phyloP scores from a whole-genome alignment of 2,329 filamentous ascomycete species.

The Alternaria arborescens region DNA sequence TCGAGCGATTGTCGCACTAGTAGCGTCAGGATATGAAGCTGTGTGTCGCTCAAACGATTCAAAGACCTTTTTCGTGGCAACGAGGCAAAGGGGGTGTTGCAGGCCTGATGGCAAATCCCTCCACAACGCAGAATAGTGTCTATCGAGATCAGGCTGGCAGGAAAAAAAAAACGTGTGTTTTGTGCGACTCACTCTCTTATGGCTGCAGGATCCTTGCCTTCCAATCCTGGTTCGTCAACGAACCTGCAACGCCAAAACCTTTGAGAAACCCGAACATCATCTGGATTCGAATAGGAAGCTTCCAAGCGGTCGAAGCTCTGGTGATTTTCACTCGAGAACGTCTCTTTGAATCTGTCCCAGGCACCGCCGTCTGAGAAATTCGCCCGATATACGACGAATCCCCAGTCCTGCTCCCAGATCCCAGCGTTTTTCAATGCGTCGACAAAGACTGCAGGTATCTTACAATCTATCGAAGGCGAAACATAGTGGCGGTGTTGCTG shows the following conservation, averaged over 20 bases:
- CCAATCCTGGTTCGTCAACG: neutral
- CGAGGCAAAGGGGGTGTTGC: neutral
- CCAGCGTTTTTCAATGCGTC: neutral
- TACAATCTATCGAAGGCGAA: neutral
- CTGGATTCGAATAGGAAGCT: neutral
- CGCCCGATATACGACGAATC: too few species aligned
- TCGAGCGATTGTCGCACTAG: too few species aligned
- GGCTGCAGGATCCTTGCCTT: neutral
- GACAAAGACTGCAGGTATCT: neutral
- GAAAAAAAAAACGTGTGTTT: neutral
- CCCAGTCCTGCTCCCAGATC: neutral
- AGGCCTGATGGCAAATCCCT: neutral
- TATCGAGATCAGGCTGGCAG: neutral
- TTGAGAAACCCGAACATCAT: neutral
- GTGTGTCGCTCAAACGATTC: neutral
- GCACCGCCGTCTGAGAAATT: accelerated
- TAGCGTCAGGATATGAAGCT: neutral
- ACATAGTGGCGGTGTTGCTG: neutral
- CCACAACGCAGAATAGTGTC: neutral
- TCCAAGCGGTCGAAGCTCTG: neutral
- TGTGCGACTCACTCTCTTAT: too few species aligned
- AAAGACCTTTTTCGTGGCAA: neutral
- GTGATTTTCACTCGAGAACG: neutral
- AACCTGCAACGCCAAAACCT: neutral
- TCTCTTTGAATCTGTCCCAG: neutral